A percentile compares a stretch with the other conserved stretches of the same genome.
phyloP scores from a whole-genome alignment of 768 basidiomycete genomes.

The Lactifluus echinatus region DNA sequence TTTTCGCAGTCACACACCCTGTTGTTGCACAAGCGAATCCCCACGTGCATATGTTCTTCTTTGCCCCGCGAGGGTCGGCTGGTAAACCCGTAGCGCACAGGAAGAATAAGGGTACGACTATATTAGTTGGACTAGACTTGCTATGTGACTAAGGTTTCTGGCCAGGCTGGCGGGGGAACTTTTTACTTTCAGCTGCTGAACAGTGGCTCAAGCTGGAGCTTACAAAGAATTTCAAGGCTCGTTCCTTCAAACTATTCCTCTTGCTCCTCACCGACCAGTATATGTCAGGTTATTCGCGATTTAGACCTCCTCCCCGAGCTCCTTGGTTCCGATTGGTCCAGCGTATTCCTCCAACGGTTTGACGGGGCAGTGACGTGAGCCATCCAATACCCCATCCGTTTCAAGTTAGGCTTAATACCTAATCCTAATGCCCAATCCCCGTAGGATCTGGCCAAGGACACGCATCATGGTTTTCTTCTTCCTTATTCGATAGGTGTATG shows the following conservation, averaged over 20 bases:
- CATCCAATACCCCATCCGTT: background rate
- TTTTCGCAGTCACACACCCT: constrained; percentile 66
- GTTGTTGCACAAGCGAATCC: constrained; percentile 93
- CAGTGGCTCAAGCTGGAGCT: constrained; percentile 94
- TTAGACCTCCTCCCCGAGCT: constrained; percentile 91
- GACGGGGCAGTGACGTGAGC: constrained; percentile 81
- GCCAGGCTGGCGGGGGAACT: constrained; percentile 90
- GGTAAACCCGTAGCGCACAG: constrained; percentile 92
- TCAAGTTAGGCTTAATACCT: background rate
- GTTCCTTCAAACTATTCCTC: constrained; percentile 4
- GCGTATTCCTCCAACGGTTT: constrained; percentile 91
- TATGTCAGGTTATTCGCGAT: constrained; percentile 76
- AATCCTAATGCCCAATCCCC: background rate
- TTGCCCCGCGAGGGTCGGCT: constrained; percentile 79
- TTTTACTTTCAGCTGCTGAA: constrained; percentile 83
- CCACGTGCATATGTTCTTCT: constrained; percentile 91
- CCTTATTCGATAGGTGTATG: constrained; percentile 1
- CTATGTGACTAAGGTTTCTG: background rate
- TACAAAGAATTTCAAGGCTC: constrained; percentile 89
- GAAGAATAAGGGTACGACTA: constrained; percentile 68
- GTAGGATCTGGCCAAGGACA: constrained; percentile 79
- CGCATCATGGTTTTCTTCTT: constrained; percentile 49
- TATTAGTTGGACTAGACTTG: background rate
- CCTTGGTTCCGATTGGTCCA: constrained; percentile 92
- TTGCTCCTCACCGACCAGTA: constrained; percentile 3